Evolutionary conservation across 352 stramenopile species (phyloP).

Genomic region (Globisporangium nodosum): DNA sequence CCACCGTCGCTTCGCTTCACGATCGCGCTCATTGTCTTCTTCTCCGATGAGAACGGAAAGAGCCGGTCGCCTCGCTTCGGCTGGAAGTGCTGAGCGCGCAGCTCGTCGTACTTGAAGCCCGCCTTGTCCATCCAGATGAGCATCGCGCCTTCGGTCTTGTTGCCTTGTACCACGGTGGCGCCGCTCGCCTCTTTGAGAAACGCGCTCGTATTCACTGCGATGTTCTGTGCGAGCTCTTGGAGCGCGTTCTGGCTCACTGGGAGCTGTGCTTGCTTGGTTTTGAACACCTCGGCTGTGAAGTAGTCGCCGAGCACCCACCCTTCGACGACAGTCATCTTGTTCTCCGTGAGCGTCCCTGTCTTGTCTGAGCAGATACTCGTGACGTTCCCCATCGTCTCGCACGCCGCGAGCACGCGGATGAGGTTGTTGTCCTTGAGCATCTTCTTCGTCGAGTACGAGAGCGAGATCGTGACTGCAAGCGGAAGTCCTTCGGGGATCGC

Average conservation of each 20-base stretch:
- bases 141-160: conserved; percentile 82
- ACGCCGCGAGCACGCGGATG: conserved; percentile 95
- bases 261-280: conserved; percentile 25
- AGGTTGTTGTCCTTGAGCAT: conserved; percentile 99
- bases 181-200: conserved; percentile 54
- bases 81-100: conserved; percentile 52
- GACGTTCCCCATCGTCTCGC: conserved; percentile 98
- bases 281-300: conserved; percentile 44
- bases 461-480: conserved; percentile 91
- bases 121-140: conserved; percentile 63
- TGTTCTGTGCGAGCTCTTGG: conserved; percentile 39
- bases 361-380: conserved; percentile 98
- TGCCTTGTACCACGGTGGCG: conserved; percentile 47
- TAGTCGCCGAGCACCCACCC: conserved; percentile 74
- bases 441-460: conserved; percentile 96
- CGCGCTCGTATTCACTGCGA: conserved; percentile 71
- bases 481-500: conserved; percentile 93
- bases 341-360: conserved; percentile 96
- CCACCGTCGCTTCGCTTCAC: conserved; percentile 31
- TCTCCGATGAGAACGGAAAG: conserved; percentile 78
- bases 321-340: conserved; percentile 97
- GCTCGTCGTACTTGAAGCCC: conserved; percentile 49
- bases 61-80: conserved; percentile 48
- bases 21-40: conserved; percentile 77
- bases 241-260: conserved; percentile 34